Evolutionary conservation across 495 filamentous ascomycete genomes (phyloP).

Genomic region (Daldinia childiae): DNA sequence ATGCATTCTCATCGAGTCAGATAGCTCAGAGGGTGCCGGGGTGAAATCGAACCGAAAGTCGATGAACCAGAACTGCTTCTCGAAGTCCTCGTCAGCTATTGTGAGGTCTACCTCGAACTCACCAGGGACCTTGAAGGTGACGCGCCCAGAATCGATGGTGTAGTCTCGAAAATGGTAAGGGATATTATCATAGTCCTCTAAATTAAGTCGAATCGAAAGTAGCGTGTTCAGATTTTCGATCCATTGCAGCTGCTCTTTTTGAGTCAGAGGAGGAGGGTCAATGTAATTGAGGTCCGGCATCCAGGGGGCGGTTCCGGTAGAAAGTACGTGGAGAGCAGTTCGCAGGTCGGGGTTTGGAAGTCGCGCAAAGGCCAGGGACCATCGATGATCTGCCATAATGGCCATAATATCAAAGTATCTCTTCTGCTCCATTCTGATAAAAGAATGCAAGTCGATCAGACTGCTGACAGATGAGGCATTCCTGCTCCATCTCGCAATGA

Average conservation of each 20-base stretch:
- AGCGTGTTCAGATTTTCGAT: conserved; percentile 83
- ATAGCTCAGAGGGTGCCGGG: conserved; percentile 68
- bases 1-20: conserved; percentile 65
- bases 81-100: conserved; percentile 80
- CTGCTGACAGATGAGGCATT: conserved; percentile 78
- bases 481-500: conserved; percentile 87
- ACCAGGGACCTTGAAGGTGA: conserved; percentile 80
- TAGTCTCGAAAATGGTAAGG: conserved; percentile 78
- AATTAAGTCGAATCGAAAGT: conserved; percentile 78
- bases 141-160: conserved; percentile 78
- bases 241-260: conserved; percentile 70
- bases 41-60: conserved; percentile 86
- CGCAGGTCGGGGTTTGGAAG: conserved; percentile 88
- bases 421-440: conserved; percentile 68
- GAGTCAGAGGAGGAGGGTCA: conserved; percentile 72
- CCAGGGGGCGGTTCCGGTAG: conserved; percentile 75
- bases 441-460: conserved; percentile 82
- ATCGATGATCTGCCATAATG: conserved; percentile 73
- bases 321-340: conserved; percentile 86
- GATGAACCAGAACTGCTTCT: conserved; percentile 88
- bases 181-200: conserved; percentile 80
- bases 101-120: conserved; percentile 96
- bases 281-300: conserved; percentile 87
- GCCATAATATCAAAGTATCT: conserved; percentile 66
- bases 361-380: conserved; percentile 68